Base-by-base conservation (phyloP, 768 basidiomycete species). In the Lactarius indigo region DNA sequence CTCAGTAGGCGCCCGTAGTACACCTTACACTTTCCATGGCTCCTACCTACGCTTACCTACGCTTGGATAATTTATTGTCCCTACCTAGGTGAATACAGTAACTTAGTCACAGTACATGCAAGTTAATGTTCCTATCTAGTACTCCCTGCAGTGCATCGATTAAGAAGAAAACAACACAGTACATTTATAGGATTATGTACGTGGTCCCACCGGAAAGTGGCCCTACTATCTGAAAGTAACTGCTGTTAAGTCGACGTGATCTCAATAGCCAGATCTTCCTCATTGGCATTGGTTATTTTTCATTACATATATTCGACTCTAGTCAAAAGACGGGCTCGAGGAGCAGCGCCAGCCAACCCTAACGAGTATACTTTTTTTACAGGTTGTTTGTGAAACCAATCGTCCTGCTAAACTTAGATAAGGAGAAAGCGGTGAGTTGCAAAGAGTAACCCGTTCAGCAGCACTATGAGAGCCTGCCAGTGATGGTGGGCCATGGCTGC, bases 371-470 rank as follows among this genome's bases (percentile, higher is more conserved):
- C 5, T 70, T 92, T 17, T 15, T 39, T 39, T 37, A 37, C 37
- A 37, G 37, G 37, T 37, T 15, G 37, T 5, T 39, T 63, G 90
- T 91, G 2, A 87, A 90, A 1, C 94, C 94, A 0, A 91, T 88
- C 9, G 95, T 13, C 18, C 15, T 1, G 72, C 1, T 83, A 78
- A 7, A 87, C 78, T 73, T 94, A 90, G 0, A 85, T 84, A 80
- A 94, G 85, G 59, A 94, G 82, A 73, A 90, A 86, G 23, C 88
- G 85, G 78, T 96, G 96, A 0, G 88, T 87, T 0, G 92, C 84
- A 75, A 96, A 96, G 4, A 95, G 86, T 17, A 93, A 79, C 15
- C 94, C 93, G 72, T 96, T 97, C 81, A 93, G 83, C 3, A 90
- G 77, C 0, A 91, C 90, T 26, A 84, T 83, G 2, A 87, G 84